phyloP scores from a whole-genome alignment of 331 rosid genomes.

The Phaseolus coccineus region DNA sequence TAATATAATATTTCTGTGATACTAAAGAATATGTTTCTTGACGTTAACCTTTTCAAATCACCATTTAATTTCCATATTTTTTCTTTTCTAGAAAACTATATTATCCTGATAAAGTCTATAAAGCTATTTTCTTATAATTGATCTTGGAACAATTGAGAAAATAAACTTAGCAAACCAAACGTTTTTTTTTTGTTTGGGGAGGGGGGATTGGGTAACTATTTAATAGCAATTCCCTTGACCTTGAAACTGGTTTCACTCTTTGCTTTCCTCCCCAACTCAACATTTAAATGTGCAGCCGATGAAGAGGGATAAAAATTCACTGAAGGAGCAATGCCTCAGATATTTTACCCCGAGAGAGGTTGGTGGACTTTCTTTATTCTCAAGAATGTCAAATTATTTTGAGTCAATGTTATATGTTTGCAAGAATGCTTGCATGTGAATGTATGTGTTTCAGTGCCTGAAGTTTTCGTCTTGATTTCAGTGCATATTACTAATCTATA shows the following conservation, averaged over 20 bases:
- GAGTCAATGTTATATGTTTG: not conserved
- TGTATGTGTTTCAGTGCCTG: not conserved
- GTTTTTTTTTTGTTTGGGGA: not conserved
- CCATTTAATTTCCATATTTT: slow-evolving; percentile 18
- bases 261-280: slow-evolving; percentile 37
- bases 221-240: not conserved
- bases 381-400: slow-evolving; percentile 21
- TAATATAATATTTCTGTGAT: slow-evolving; percentile 9
- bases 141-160: not conserved
- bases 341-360: slow-evolving; percentile 95
- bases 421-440: slow-evolving; percentile 1
- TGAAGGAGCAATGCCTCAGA: slow-evolving; percentile 79
- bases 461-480: slow-evolving; percentile 8
- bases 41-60: not conserved
- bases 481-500: slow-evolving; percentile 38
- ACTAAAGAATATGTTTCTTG: slow-evolving; percentile 31
- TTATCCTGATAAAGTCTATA: not conserved
- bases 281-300: slow-evolving; percentile 62
- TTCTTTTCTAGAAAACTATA: not conserved
- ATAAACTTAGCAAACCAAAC: not conserved
- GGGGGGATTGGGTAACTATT: not conserved
- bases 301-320: slow-evolving; percentile 71
- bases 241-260: slow-evolving; percentile 9
- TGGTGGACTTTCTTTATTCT: slow-evolving; percentile 41
- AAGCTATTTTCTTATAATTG: not conserved